These are phyloP conservation scores for Barnettozyma californica DNA, from an alignment of 805 yeast genomes.

Conservation along the genomic window DNA sequence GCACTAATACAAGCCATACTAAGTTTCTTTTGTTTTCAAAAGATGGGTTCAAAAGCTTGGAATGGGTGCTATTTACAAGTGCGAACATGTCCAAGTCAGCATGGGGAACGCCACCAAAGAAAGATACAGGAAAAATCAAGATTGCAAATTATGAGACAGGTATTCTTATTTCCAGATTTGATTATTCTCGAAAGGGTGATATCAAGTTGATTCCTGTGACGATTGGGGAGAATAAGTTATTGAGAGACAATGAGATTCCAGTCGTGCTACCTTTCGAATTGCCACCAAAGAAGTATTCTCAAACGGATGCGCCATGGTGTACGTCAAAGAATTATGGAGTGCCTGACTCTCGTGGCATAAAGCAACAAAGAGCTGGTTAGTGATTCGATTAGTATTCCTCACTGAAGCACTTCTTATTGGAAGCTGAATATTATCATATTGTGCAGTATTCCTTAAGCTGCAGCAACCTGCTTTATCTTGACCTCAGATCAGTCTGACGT, in stretches of 20 bases:
- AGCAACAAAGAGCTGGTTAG: not conserved
- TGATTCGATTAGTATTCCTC: not conserved
- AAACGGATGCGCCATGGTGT: conserved; percentile 46
- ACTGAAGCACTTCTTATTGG: too few relatives aligned
- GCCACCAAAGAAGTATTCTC: conserved; percentile 40
- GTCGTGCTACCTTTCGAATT: conserved; percentile 49
- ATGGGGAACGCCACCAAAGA: conserved; percentile 54
- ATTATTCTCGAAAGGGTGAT: conserved; percentile 12
- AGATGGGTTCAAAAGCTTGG: conserved; percentile 43
- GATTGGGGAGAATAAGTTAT: conserved; percentile 28
- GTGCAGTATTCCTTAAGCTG: too few relatives aligned
- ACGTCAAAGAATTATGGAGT: not conserved
- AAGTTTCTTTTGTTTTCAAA: conserved; percentile 59
- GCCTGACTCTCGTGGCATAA: not conserved
- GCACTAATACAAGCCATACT: conserved; percentile 52
- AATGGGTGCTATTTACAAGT: conserved; percentile 71
- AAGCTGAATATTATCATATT: too few relatives aligned
- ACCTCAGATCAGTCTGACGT: too few relatives aligned
- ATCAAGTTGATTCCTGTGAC: conserved; percentile 38
- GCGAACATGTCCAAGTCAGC: conserved; percentile 75
- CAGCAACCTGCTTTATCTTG: too few relatives aligned
- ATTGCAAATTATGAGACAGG: conserved; percentile 52
- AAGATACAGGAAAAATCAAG: conserved; percentile 17
- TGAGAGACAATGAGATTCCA: conserved; percentile 15
- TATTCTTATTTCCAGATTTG: conserved; percentile 35